phyloP scores from a whole-genome alignment of 2,329 filamentous ascomycete genomes.

The Nectriaceae sp. region DNA sequence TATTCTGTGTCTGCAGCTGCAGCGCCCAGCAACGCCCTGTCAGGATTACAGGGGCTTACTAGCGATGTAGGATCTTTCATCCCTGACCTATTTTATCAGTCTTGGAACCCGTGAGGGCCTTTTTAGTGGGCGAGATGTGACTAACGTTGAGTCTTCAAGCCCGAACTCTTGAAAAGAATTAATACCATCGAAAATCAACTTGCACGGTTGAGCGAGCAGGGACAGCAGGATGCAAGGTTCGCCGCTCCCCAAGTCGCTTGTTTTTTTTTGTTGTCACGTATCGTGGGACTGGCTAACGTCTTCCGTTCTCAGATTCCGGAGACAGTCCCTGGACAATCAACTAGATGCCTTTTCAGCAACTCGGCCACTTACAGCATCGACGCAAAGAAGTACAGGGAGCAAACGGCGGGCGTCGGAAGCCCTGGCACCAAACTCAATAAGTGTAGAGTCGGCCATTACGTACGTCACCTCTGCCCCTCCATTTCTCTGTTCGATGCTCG shows the following conservation, averaged over 20 bases:
- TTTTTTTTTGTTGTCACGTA: not conserved
- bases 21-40: not conserved
- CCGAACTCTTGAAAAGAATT: conserved; percentile 9
- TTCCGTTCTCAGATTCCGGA: not conserved
- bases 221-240: conserved; percentile 2
- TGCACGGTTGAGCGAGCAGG: conserved; percentile 9
- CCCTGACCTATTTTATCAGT: too few relatives aligned
- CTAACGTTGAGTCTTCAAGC: too few relatives aligned
- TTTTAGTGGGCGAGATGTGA: too few relatives aligned
- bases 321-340: not conserved
- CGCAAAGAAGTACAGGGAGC: not conserved
- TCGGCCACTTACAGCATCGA: not conserved
- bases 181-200: conserved; percentile 11
- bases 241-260: too few relatives aligned
- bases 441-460: not conserved
- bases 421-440: not conserved
- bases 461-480: not conserved
- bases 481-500: too few relatives aligned
- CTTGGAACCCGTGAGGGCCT: too few relatives aligned
- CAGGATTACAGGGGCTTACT: not conserved
- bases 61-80: conserved; percentile 7
- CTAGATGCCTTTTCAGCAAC: not conserved
- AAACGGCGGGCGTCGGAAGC: not conserved
- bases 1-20: conserved; percentile 7
- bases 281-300: not conserved